Evolutionary conservation across 2,329 filamentous ascomycete genomes (phyloP).

Genomic region (Xylariaceae sp.): DNA sequence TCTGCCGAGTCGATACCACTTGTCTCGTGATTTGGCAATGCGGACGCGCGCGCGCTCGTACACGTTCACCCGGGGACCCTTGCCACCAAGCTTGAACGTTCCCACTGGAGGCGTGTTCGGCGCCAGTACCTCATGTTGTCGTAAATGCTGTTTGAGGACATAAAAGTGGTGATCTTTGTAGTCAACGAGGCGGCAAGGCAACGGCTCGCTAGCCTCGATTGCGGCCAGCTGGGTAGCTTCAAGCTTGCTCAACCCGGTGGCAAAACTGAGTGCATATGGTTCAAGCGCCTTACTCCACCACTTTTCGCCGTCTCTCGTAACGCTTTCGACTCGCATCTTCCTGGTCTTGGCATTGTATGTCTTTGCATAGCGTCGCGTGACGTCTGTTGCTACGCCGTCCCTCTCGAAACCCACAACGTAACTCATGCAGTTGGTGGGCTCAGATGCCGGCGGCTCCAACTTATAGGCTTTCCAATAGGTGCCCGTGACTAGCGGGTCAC

Average conservation of each 20-base stretch:
- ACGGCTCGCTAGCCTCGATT: slow-evolving; percentile 68
- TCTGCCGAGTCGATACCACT: slow-evolving; percentile 84
- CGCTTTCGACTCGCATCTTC: slow-evolving; percentile 67
- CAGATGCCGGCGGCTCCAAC: slow-evolving; percentile 77
- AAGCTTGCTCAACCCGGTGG: slow-evolving; percentile 69
- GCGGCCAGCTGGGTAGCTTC: slow-evolving; percentile 72
- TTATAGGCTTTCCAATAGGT: slow-evolving; percentile 67
- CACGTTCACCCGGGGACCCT: slow-evolving; percentile 64
- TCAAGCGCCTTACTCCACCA: slow-evolving; percentile 53
- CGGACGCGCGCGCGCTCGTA: slow-evolving; percentile 80
- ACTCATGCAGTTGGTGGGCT: slow-evolving; percentile 67
- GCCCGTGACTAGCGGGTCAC: slow-evolving; percentile 78
- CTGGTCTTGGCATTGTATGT: slow-evolving; percentile 87
- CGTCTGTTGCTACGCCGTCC: slow-evolving; percentile 72
- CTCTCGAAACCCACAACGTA: slow-evolving; percentile 85
- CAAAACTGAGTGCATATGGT: slow-evolving; percentile 39
- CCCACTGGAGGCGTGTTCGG: slow-evolving; percentile 66
- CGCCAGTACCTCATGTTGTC: slow-evolving; percentile 73
- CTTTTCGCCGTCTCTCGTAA: slow-evolving; percentile 41
- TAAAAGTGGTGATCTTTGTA: slow-evolving; percentile 83
- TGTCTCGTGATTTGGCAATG: slow-evolving; percentile 69
- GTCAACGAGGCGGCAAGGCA: slow-evolving; percentile 80
- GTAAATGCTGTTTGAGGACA: slow-evolving; percentile 78
- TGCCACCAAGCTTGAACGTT: slow-evolving; percentile 64
- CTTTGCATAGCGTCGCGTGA: slow-evolving; percentile 82